Conservation (phyloP, 2,329 filamentous ascomycete genomes). For the Diaporthe vexans region DNA sequence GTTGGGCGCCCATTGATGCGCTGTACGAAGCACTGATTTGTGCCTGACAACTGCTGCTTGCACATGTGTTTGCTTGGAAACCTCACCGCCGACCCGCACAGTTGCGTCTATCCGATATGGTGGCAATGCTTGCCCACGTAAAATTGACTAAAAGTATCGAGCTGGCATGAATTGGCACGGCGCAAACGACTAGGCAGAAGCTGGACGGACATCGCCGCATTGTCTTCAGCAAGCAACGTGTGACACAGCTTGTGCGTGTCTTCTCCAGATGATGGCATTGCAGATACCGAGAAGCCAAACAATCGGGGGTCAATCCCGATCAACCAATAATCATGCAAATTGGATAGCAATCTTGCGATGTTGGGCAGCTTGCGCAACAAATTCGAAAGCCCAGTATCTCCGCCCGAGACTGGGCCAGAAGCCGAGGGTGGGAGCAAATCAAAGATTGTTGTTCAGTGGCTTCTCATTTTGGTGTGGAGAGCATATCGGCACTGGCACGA, state of each 20-base stretch:
- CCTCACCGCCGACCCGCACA: not conserved
- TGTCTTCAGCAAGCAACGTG: not conserved
- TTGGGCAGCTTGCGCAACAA: not conserved
- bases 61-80: not conserved
- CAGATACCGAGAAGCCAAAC: not conserved
- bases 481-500: not conserved
- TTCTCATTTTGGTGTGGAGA: not conserved
- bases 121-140: not conserved
- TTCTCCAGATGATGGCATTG: not conserved
- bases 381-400: not conserved
- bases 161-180: not conserved
- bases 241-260: not conserved
- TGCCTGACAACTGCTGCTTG: not conserved
- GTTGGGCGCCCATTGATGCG: not conserved
- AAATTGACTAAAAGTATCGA: too few relatives aligned
- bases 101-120: not conserved
- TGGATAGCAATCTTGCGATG: not conserved
- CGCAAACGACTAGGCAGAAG: not conserved
- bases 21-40: not conserved
- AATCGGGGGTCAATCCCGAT: not conserved
- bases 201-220: not conserved
- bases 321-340: too few relatives aligned
- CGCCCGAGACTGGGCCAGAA: not conserved
- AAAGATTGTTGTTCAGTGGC: not conserved
- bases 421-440: not conserved